phyloP scores from a whole-genome alignment of 2,329 filamentous ascomycete species.

The Fusarium coicis region DNA sequence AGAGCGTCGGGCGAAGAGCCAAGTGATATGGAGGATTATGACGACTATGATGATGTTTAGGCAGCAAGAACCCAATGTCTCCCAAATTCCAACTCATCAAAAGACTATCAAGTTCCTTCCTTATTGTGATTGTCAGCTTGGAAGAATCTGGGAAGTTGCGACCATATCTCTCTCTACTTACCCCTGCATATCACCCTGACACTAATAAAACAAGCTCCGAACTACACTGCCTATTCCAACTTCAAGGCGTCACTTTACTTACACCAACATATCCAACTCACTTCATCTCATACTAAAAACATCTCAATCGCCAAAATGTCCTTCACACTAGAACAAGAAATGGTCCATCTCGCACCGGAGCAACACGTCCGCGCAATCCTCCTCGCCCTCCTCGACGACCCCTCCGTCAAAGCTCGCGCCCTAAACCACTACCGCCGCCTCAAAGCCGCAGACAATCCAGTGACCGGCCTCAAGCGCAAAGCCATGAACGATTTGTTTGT shows the following conservation, averaged over 20 bases:
- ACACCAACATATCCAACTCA: not conserved
- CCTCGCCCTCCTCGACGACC: slow-evolving; percentile 25
- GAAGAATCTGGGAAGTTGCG: not conserved
- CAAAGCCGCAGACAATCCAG: not conserved
- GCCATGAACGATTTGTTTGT: slow-evolving; percentile 23
- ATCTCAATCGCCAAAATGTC: slow-evolving; percentile 3
- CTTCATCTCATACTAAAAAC: not conserved
- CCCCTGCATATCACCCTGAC: not conserved
- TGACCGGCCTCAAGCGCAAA: slow-evolving; percentile 27
- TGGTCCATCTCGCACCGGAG: slow-evolving; percentile 23
- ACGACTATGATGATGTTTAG: not conserved
- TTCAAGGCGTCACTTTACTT: not conserved
- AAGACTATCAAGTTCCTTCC: rapidly evolving
- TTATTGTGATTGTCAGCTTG: not conserved
- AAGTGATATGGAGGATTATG: not conserved
- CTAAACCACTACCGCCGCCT: slow-evolving; percentile 12
- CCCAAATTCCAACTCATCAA: not conserved
- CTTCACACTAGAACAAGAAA: not conserved
- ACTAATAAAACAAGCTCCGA: not conserved
- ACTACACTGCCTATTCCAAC: not conserved
- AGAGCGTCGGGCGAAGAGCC: not conserved
- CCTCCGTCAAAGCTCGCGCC: not conserved
- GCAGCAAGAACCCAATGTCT: not conserved
- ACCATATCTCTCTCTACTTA: not conserved
- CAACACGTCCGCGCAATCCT: slow-evolving; percentile 33